Percentiles rank a stretch among this genome's conserved stretches.
phyloP scores from a whole-genome alignment of 306 rosid genomes.

The Vicia villosa region DNA sequence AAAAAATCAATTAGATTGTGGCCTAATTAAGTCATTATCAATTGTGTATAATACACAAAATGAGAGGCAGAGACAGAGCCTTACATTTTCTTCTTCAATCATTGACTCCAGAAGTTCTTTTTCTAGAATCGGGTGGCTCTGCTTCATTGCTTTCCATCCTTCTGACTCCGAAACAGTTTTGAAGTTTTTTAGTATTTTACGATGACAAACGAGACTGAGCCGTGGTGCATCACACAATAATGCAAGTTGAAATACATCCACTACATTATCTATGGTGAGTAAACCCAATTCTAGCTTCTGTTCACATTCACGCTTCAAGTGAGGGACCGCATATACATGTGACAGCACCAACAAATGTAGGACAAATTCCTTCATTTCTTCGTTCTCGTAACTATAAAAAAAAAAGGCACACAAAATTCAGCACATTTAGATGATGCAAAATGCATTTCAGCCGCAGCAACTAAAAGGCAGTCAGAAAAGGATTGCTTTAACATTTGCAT shows the following conservation, averaged over 20 bases:
- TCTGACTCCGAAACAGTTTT: constrained; percentile 63
- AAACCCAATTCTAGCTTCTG: constrained; percentile 51
- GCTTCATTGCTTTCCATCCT: constrained; percentile 79
- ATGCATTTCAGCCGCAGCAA: background rate
- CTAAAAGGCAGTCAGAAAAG: background rate
- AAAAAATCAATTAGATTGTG: constrained; percentile 16
- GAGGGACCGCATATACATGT: constrained; percentile 73
- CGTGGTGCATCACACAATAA: constrained; percentile 81
- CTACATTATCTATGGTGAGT: constrained; percentile 61
- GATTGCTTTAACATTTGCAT: background rate
- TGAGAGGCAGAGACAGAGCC: background rate
- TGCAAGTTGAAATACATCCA: constrained; percentile 82
- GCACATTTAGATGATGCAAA: background rate
- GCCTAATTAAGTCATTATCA: background rate
- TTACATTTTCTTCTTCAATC: constrained; percentile 69
- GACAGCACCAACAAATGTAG: constrained; percentile 73
- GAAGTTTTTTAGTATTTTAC: constrained; percentile 55
- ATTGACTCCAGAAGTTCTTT: constrained; percentile 55
- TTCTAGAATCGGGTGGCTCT: constrained; percentile 74
- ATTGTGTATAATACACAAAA: background rate
- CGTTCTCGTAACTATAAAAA: constrained; percentile 56
- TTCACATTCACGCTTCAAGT: constrained; percentile 75
- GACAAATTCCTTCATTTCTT: constrained; percentile 68
- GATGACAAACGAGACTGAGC: constrained; percentile 79
- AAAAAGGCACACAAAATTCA: constrained; percentile 7